phyloP scores from a whole-genome alignment of 371 early-diverging fungal genomes.

The Mucor mucedo region DNA sequence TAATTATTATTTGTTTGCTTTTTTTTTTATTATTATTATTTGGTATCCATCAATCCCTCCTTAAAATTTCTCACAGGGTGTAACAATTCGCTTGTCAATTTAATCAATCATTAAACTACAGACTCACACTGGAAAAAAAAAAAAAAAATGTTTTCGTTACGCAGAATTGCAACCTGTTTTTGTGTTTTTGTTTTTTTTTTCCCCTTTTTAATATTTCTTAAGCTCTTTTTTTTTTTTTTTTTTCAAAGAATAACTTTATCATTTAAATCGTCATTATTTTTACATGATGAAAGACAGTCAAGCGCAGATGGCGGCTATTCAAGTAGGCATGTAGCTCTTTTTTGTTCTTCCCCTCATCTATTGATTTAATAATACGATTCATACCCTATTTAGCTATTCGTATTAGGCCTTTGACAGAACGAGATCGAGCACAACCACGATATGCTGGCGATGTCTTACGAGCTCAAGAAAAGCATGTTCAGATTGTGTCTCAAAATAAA shows the following conservation, averaged over 20 bases:
- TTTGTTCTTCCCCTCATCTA: neutral
- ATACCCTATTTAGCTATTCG: slow-evolving; percentile 36
- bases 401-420: slow-evolving; percentile 50
- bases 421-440: slow-evolving; percentile 52
- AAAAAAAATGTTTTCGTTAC: neutral
- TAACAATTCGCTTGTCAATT: slow-evolving; percentile 30
- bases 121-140: neutral
- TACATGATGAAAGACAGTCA: slow-evolving; percentile 36
- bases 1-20: slow-evolving; percentile 94
- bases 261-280: neutral
- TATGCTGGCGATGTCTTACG: slow-evolving; percentile 46
- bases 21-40: neutral
- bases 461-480: slow-evolving; percentile 45
- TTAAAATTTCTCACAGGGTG: neutral
- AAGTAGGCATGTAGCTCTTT: slow-evolving; percentile 43
- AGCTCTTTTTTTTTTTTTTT: neutral
- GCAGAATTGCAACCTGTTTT: neutral
- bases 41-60: neutral
- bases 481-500: slow-evolving; percentile 49
- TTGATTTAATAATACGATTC: neutral
- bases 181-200: neutral
- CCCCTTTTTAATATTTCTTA: slow-evolving; percentile 14
- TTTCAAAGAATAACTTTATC: neutral
- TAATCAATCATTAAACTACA: neutral
- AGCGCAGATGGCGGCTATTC: slow-evolving; percentile 38